phyloP scores from a whole-genome alignment of 352 stramenopile genomes.

The Thalassiosira hispida region DNA sequence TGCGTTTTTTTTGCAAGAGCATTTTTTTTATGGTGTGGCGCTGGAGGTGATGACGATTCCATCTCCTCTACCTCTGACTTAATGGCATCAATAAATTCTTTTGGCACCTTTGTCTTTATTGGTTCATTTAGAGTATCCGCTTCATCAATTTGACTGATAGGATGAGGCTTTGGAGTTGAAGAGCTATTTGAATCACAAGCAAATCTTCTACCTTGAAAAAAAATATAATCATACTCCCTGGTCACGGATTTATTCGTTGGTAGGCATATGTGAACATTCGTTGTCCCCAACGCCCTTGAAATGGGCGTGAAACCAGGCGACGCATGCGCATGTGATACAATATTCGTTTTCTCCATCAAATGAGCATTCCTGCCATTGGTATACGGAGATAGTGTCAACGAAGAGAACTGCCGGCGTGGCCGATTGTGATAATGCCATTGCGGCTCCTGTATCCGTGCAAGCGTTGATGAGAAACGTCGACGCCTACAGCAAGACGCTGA shows the following conservation, averaged over 20 bases:
- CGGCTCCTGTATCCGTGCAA: conserved; percentile 14
- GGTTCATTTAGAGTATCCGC: background rate
- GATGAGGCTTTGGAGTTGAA: conserved; percentile 1
- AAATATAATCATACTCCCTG: background rate
- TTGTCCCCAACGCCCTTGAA: conserved; percentile 2
- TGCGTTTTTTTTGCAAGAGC: conserved; percentile 24
- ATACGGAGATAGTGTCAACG: background rate
- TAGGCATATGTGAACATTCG: background rate
- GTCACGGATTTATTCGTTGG: background rate
- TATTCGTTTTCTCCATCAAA: background rate
- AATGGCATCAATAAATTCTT: conserved; percentile 29
- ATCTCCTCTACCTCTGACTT: conserved; percentile 46
- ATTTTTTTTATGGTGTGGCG: background rate
- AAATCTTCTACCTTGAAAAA: conserved; percentile 11
- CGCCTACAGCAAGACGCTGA: background rate
- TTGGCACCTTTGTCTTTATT: conserved; percentile 24
- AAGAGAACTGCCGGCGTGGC: background rate
- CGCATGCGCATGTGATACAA: background rate
- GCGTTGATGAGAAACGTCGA: background rate
- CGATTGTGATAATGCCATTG: conserved; percentile 21
- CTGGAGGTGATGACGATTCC: conserved; percentile 18
- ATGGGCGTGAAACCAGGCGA: background rate
- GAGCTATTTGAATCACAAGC: conserved; percentile 2
- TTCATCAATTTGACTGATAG: background rate
- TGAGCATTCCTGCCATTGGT: background rate